These are phyloP conservation scores for Ustanciosporium gigantosporum DNA, from an alignment of 1,284 basidiomycete genomes.

Conservation along the genomic window DNA sequence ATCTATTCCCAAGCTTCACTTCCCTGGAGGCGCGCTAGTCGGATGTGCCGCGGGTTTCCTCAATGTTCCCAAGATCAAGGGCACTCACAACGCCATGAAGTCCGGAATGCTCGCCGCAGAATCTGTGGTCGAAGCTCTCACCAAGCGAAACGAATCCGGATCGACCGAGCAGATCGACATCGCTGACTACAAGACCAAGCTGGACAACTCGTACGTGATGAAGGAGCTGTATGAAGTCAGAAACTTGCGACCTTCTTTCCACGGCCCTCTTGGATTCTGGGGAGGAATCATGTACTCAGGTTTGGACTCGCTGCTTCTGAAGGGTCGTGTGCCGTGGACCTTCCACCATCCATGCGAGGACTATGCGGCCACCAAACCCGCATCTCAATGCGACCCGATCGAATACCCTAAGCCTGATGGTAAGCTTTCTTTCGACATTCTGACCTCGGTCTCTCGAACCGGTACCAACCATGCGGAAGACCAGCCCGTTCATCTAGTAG, in stretches of 20 bases:
- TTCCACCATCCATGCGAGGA: slow-evolving; percentile 75
- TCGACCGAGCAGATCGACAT: slow-evolving; percentile 68
- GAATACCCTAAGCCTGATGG: slow-evolving; percentile 88
- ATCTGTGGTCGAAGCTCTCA: slow-evolving; percentile 73
- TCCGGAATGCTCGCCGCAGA: slow-evolving; percentile 96
- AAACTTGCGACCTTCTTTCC: slow-evolving; percentile 90
- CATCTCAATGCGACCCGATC: slow-evolving; percentile 73
- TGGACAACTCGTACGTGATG: slow-evolving; percentile 84
- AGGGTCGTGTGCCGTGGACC: slow-evolving; percentile 89
- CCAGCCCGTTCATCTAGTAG: slow-evolving; percentile 81
- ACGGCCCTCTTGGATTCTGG: slow-evolving; percentile 78
- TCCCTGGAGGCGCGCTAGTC: slow-evolving; percentile 92
- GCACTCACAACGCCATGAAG: slow-evolving; percentile 99
- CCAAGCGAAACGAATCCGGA: slow-evolving; percentile 56
- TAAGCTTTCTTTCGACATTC: slow-evolving; percentile 88
- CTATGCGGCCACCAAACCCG: slow-evolving; percentile 64
- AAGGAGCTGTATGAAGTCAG: slow-evolving; percentile 87
- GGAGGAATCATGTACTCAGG: slow-evolving; percentile 91
- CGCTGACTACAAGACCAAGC: slow-evolving; percentile 73
- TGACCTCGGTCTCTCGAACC: slow-evolving; percentile 87
- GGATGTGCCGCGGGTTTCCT: slow-evolving; percentile 94
- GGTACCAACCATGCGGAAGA: slow-evolving; percentile 97
- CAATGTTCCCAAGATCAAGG: slow-evolving; percentile 98
- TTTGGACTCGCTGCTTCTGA: slow-evolving; percentile 81
- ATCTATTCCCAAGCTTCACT: slow-evolving; percentile 85